Percentiles rank a stretch among this genome's conserved stretches.
phyloP scores from a whole-genome alignment of 257 asterid genomes.

The Prunella vulgaris region DNA sequence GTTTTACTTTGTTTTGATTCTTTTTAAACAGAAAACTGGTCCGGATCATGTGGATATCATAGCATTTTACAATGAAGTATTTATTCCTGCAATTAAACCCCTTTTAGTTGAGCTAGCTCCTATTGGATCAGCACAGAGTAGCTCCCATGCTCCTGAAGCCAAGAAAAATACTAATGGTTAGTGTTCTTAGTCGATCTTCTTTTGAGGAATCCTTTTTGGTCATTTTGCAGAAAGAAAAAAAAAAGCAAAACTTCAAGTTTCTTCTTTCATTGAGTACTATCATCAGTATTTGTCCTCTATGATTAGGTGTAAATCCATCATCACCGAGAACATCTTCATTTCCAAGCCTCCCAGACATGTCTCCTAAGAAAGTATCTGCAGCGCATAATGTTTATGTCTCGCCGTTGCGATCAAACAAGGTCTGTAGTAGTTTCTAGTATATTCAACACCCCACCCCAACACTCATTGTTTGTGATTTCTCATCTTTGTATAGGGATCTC shows the following conservation, averaged over 20 bases:
- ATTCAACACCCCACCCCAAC: neutral
- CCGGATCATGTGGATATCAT: constrained; percentile 88
- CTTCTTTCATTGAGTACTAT: constrained; percentile 4
- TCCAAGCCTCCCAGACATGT: constrained; percentile 98
- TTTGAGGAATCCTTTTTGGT: neutral
- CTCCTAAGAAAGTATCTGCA: constrained; percentile 96
- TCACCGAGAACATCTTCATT: constrained; percentile 82
- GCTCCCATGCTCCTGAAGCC: constrained; percentile 42
- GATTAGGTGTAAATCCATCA: constrained; percentile 62
- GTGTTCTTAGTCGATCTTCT: constrained; percentile 24
- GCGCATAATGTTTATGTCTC: constrained; percentile 91
- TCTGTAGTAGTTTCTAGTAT: constrained; percentile 16
- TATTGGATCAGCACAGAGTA: constrained; percentile 49
- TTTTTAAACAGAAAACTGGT: constrained; percentile 64
- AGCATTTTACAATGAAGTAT: constrained; percentile 85
- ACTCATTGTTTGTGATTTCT: neutral
- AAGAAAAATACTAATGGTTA: constrained; percentile 52
- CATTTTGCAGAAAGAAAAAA: neutral
- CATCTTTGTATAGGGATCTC: neutral
- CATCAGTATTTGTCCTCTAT: neutral
- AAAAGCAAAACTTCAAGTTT: constrained; percentile 6
- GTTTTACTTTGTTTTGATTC: neutral
- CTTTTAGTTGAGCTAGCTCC: constrained; percentile 88
- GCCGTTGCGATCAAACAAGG: constrained; percentile 91
- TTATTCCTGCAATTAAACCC: constrained; percentile 85